Base-by-base conservation (phyloP, 441 rosid genomes). In the Populus hybrid region DNA sequence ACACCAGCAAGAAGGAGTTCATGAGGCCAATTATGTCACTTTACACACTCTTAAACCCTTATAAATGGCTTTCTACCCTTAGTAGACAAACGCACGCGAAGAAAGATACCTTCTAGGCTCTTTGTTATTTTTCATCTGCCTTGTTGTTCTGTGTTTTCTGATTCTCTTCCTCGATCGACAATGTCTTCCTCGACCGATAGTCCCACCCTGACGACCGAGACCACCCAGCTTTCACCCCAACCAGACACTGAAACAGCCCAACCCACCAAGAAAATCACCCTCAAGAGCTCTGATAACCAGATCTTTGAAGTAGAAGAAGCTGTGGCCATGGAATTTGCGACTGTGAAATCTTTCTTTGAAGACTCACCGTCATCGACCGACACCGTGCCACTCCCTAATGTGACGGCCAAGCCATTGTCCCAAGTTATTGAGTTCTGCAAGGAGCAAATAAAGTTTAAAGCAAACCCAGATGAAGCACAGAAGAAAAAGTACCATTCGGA, bases 381-480 rank as follows among this genome's bases (percentile, higher is more conserved):
- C 76, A 46, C 50, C 3, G 66, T 85, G 20, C 85, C 88, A 3
- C 78, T 87, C 34, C 89, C 81, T 21, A 87, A 82, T 80, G 89
- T 83, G 12, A 12, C 70, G 0, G 67, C 84, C 6, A 50, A 61
- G 46, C 68, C 72, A 2, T 75, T 87, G 46, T 32, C 78, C 3
- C 4, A 26, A 68, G 77, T 83, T 26, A 63, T 87, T 72, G 50
- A 54, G 21, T 87, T 71, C 83, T 76, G 79, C 75, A 68, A 10
- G 40, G 69, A 76, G 63, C 79, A 83, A 24, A n/a, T 79, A 61
- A 77, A 73, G n/a, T 70, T 78, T 66, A 34, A 40, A 16, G 57
- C 18, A 0, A 34, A 70, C 24, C 28, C 26, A 21, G 40, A 64
- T 32, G 40, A 69, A 8, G 81, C 57, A 1, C 82, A 65, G 23